Base-by-base conservation (phyloP, 305 asterid genomes). In the Nicotiana rustica region DNA sequence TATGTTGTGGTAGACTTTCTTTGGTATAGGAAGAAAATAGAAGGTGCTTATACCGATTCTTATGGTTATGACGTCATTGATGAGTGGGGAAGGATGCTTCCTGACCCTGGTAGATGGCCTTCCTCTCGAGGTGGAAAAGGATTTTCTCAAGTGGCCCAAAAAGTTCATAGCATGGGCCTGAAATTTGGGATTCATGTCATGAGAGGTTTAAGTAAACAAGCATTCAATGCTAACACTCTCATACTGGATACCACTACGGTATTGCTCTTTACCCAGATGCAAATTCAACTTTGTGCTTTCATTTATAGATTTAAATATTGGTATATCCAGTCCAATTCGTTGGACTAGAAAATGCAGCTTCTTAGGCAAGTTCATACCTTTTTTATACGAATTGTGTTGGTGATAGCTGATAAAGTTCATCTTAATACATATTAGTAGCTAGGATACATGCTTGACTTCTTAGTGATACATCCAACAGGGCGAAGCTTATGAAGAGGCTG, bases 1-100 rank as follows among this genome's bases (percentile, higher is more conserved):
- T 94, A 96, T 84, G 99, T 88, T 83, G 99, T 96, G 90, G 97
- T 96, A 90, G 98, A 96, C 86, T 96, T 89, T 85, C 99, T 96
- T 70, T 96, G 98, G 98, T 93, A 96, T 84, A 90, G 99, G 90
- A 91, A 82, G 89, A 92, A 93, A 88, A 95, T 91, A 65, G 44
- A 85, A 0, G 97, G 98, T n/a, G 97, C 98, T 68, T 8, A 78
- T 85, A 89, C 87, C 35, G 91, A 93, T 88, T 94, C 99, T 66
- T 92, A 88, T 59, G 99, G 99, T 69, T 94, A 84, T 70, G 99
- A 96, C 86, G 93, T 92, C 61, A 91, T 94, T 78, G 99, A 96
- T 83, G 88, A 91, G 84, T 94, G 98, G 99, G 99, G 99, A 83
- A 93, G 98, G 90, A 85, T 96, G 98, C 55, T 91, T 57, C 99